Base-by-base conservation (phyloP, 2,329 filamentous ascomycete genomes). In the Curvularia eragrostidis region DNA sequence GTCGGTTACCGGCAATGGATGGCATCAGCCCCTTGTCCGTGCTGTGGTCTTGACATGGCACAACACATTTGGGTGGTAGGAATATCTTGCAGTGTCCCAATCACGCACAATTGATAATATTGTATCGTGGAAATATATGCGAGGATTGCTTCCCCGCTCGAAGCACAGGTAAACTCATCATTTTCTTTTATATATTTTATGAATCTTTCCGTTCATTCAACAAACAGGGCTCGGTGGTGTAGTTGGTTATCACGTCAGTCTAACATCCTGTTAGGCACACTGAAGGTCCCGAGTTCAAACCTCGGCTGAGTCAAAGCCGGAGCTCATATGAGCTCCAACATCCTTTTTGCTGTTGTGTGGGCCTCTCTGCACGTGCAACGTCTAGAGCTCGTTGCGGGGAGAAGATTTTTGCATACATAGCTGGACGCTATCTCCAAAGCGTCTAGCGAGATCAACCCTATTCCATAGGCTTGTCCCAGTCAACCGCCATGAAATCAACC, bases 221-320 rank as follows among this genome's bases (percentile, higher is more conserved):
- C 36, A 55, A 44, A 52, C 41, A 51, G 53, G 70, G 70, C 63
- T 71, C 65, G 69, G 57, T 76, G 73, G 76, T 79, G 77, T 79
- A 79, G 77, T 78, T 78, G 76, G 76, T 78, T 78, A 78, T 78
- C 76, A 78, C 77, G 75, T 78, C 71, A 77, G 76, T 78, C 76
- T 78, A 78, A 79, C 77, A 78, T n/a, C 5, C 34, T 24, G 51
- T 48, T 57, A 50, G 41, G 30, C 34, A 55, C 54, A 57, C 55
- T 57, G 55, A 57, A 57, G 55, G 55, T 50, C 38, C 61, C 52
- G 59, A 62, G 62, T 64, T 64, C 62, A 62, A 64, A 58, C 61
- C 62, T 62, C 59, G 52, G 62, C 56, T 61, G 59, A 64, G 61
- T 60, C 47, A 49, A 49, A 49, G 47, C 47, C 47, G 47, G 47